These are phyloP conservation scores for Chlamydomonas urium DNA, from an alignment of 139 green algal species.

Conservation along the genomic window DNA sequence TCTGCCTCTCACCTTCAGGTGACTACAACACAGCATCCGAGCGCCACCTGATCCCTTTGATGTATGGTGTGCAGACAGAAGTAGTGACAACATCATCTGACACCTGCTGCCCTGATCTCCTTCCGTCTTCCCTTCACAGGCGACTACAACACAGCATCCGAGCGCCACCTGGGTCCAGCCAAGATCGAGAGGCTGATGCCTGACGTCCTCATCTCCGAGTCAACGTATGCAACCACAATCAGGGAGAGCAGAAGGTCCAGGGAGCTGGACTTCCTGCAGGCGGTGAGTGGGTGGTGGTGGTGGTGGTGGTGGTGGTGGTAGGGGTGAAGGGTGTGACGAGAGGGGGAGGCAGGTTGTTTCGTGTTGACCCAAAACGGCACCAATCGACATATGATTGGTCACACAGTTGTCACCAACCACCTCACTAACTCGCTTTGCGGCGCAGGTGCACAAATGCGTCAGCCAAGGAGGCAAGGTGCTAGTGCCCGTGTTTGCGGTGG, in stretches of 20 bases:
- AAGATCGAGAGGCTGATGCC: constrained; percentile 29
- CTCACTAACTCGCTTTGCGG: too few species aligned
- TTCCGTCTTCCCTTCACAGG: constrained; percentile 42
- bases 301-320: not conserved
- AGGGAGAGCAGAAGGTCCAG: constrained; percentile 44
- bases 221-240: constrained; percentile 70
- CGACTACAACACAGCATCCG: constrained; percentile 67
- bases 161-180: constrained; percentile 63
- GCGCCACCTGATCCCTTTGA: too few species aligned
- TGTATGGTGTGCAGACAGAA: too few species aligned
- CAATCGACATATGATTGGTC: too few species aligned
- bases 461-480: constrained; percentile 51
- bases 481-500: constrained; percentile 52
- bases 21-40: constrained; percentile 41
- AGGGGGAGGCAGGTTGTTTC: too few species aligned
- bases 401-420: too few species aligned
- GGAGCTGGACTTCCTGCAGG: constrained; percentile 53
- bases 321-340: not conserved
- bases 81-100: too few species aligned
- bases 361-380: too few species aligned
- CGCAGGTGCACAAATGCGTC: constrained; percentile 12
- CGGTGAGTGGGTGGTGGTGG: constrained; percentile 10
- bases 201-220: constrained; percentile 68
- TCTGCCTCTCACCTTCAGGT: constrained; percentile 40
- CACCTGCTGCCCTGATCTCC: too few species aligned